A percentile compares a stretch with the other conserved stretches of the same genome.
phyloP scores from a whole-genome alignment of 495 filamentous ascomycete species.

The Sabuloglossum arenarium region DNA sequence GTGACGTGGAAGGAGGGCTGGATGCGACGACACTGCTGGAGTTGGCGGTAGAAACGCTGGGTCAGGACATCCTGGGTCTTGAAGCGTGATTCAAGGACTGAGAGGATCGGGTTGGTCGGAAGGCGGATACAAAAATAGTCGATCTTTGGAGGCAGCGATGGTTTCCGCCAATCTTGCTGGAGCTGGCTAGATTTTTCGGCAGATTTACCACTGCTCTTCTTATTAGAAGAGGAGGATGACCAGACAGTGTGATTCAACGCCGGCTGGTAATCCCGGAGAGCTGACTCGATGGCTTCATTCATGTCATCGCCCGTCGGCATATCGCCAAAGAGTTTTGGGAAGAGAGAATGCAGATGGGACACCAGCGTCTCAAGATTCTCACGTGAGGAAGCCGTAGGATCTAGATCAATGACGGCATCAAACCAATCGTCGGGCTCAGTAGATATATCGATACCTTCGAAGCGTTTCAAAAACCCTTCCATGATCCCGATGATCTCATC shows the following conservation, averaged over 20 bases:
- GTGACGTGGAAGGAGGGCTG: slow-evolving; percentile 87
- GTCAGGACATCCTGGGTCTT: slow-evolving; percentile 22
- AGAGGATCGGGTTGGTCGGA: slow-evolving; percentile 30
- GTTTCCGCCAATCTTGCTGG: slow-evolving; percentile 8
- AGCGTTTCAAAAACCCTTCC: slow-evolving; percentile 78
- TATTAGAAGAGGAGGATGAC: slow-evolving; percentile 32
- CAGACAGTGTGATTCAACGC: slow-evolving; percentile 32
- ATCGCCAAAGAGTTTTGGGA: slow-evolving; percentile 50
- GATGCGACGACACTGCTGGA: slow-evolving; percentile 49
- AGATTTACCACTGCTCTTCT: slow-evolving; percentile 12
- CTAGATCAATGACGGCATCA: slow-evolving; percentile 66
- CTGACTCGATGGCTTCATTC: slow-evolving; percentile 56
- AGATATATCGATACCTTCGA: slow-evolving; percentile 48
- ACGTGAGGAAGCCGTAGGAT: slow-evolving; percentile 53
- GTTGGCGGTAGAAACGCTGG: slow-evolving; percentile 49
- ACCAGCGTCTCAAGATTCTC: slow-evolving; percentile 73
- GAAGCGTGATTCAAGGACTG: slow-evolving; percentile 50
- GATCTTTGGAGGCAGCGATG: slow-evolving; percentile 29
- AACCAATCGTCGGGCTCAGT: slow-evolving; percentile 52
- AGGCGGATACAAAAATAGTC: slow-evolving; percentile 71
- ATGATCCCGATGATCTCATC: slow-evolving; percentile 71
- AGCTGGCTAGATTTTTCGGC: slow-evolving; percentile 11
- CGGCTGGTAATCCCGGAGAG: slow-evolving; percentile 61
- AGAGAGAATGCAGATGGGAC: slow-evolving; percentile 40
- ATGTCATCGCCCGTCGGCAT: slow-evolving; percentile 54